These are phyloP conservation scores for Tilletia walkeri DNA, from an alignment of 1,284 basidiomycete genomes.

Conservation along the genomic window DNA sequence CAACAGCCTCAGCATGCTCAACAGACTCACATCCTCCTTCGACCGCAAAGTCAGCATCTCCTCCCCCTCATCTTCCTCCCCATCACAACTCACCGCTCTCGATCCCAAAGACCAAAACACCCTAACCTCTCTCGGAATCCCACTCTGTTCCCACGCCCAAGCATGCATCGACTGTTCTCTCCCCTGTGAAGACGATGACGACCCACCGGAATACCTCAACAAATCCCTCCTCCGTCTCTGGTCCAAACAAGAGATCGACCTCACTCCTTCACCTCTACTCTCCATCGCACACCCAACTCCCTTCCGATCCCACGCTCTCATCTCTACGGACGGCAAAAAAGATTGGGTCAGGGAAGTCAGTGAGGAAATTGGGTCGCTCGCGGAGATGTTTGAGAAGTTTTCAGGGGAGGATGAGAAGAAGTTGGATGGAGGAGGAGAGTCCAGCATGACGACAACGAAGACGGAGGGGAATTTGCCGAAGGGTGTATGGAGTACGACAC, in stretches of 20 bases:
- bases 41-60: not conserved
- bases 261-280: not conserved
- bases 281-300: slow-evolving; percentile 10
- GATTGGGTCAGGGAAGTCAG: slow-evolving; percentile 22
- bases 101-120: not conserved
- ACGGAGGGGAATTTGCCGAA: not conserved
- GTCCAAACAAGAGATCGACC: slow-evolving; percentile 22
- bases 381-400: slow-evolving; percentile 14
- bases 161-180: slow-evolving; percentile 10
- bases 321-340: slow-evolving; percentile 20
- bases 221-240: slow-evolving; percentile 16
- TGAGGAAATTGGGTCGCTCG: slow-evolving; percentile 18
- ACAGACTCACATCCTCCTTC: not conserved
- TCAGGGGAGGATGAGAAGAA: slow-evolving; percentile 7
- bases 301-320: slow-evolving; percentile 19
- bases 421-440: slow-evolving; percentile 1
- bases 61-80: not conserved
- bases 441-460: not conserved
- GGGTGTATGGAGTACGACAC: slow-evolving; percentile 19
- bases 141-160: not conserved
- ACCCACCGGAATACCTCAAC: not conserved
- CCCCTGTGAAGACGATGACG: slow-evolving; percentile 15
- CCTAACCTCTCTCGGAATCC: not conserved
- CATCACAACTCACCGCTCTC: not conserved
- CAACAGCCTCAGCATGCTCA: not conserved